These are phyloP conservation scores for Coelastrella sp. DNA, from an alignment of 139 green algal genomes.

Conservation along the genomic window DNA sequence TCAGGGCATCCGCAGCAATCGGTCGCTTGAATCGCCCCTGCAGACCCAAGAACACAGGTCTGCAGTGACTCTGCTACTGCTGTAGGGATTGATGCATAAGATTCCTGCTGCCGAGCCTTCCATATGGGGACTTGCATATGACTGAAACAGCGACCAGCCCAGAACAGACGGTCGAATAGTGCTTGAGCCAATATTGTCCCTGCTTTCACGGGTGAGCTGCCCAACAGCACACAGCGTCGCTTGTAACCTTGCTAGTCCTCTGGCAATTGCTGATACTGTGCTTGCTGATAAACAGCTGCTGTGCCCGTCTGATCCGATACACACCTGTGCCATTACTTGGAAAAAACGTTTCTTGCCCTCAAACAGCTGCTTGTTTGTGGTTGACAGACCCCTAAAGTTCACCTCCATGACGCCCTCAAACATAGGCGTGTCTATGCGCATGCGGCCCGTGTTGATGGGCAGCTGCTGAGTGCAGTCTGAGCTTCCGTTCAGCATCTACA, in stretches of 20 bases:
- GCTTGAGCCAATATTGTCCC: too few relatives aligned
- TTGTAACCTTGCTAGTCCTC: too few relatives aligned
- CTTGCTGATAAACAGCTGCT: not conserved
- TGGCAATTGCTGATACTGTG: not conserved
- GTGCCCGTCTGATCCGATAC: not conserved
- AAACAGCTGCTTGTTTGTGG: constrained; percentile 34
- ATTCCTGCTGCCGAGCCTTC: too few relatives aligned
- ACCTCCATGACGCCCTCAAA: constrained; percentile 47
- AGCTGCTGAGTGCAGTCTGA: constrained; percentile 9
- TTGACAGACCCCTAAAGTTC: constrained; percentile 38
- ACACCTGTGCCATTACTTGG: constrained; percentile 43
- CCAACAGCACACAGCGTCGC: too few relatives aligned
- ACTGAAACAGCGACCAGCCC: too few relatives aligned
- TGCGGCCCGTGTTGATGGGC: constrained; percentile 16
- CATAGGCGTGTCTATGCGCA: constrained; percentile 20
- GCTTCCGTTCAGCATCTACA: not conserved
- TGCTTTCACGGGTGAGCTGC: too few relatives aligned
- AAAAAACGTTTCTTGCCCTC: constrained; percentile 50
- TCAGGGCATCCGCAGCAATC: constrained; percentile 17
- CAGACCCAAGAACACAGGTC: not conserved
- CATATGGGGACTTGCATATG: too few relatives aligned
- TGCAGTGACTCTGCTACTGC: not conserved
- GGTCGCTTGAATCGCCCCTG: constrained; percentile 47
- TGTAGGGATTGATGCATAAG: not conserved
- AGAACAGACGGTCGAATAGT: too few relatives aligned